Conservation (phyloP, 345 rosid genomes). For the Lumnitzera racemosa region DNA sequence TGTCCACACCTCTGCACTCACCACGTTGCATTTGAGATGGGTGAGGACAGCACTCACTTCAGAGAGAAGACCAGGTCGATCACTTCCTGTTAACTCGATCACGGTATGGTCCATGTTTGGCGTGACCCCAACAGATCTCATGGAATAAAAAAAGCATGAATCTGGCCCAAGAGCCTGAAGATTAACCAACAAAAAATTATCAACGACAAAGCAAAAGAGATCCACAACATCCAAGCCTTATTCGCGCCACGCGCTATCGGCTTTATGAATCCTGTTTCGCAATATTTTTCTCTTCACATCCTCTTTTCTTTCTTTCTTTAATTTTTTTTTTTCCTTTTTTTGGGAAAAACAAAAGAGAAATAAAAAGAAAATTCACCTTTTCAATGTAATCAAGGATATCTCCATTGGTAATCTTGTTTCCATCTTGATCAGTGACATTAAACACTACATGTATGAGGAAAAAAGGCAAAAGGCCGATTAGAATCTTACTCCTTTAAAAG, state of each 20-base stretch:
- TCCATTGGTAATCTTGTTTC: conserved; percentile 77
- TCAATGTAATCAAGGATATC: conserved; percentile 63
- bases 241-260: no score
- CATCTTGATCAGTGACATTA: conserved; percentile 79
- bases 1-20: conserved; percentile 91
- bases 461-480: background rate
- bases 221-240: background rate
- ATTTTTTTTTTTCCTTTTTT: no score
- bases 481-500: background rate
- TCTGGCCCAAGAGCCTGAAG: conserved; percentile 78
- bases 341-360: background rate
- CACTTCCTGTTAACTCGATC: conserved; percentile 82
- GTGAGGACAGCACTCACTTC: conserved; percentile 82
- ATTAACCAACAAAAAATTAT: conserved; percentile 5
- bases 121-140: conserved; percentile 66
- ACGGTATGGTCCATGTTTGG: conserved; percentile 62
- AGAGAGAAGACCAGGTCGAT: conserved; percentile 86
- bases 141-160: conserved; percentile 56
- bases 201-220: background rate
- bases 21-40: conserved; percentile 74
- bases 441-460: conserved; percentile 54
- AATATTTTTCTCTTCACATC: no score
- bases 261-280: no score
- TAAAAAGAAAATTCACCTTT: conserved; percentile 37
- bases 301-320: no score